Conservation (phyloP, 1,284 basidiomycete genomes). For the Trametes versicolor region DNA sequence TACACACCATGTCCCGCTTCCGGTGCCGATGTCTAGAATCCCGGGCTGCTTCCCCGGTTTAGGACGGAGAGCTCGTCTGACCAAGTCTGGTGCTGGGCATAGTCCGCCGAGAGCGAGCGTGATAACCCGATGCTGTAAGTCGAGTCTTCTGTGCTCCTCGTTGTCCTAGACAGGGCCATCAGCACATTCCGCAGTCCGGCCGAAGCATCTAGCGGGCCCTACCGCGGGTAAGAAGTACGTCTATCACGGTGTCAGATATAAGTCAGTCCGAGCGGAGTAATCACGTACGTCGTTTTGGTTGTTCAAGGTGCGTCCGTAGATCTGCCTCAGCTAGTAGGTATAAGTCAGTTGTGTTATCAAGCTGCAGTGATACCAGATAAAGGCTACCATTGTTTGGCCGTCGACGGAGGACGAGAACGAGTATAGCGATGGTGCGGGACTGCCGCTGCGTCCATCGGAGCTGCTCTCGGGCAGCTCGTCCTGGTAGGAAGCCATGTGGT, state of each 20-base stretch:
- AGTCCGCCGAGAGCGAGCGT: slow-evolving; percentile 43
- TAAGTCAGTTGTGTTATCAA: neutral
- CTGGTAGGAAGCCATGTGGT: slow-evolving; percentile 27
- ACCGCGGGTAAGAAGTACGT: slow-evolving; percentile 46
- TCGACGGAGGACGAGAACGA: slow-evolving; percentile 48
- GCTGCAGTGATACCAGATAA: neutral
- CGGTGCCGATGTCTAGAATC: slow-evolving; percentile 48
- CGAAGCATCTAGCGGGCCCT: slow-evolving; percentile 2
- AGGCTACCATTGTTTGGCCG: slow-evolving; percentile 40
- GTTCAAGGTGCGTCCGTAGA: slow-evolving; percentile 46
- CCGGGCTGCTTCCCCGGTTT: slow-evolving; percentile 40
- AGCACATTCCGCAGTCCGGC: neutral
- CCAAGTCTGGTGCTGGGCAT: slow-evolving; percentile 43
- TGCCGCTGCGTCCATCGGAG: slow-evolving; percentile 35
- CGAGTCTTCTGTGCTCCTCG: slow-evolving; percentile 48
- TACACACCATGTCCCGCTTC: slow-evolving; percentile 48
- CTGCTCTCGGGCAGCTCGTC: slow-evolving; percentile 24
- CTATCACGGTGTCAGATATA: slow-evolving; percentile 30
- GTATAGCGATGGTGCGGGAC: slow-evolving; percentile 47
- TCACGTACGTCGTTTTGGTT: slow-evolving; percentile 46
- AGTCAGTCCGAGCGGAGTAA: too few relatives aligned
- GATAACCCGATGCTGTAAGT: slow-evolving; percentile 47
- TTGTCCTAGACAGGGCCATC: slow-evolving; percentile 40
- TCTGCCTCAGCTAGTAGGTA: slow-evolving; percentile 41
- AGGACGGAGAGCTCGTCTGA: slow-evolving; percentile 44